These are phyloP conservation scores for Leccinum truebloodii DNA, from an alignment of 768 basidiomycete species.

Conservation along the genomic window DNA sequence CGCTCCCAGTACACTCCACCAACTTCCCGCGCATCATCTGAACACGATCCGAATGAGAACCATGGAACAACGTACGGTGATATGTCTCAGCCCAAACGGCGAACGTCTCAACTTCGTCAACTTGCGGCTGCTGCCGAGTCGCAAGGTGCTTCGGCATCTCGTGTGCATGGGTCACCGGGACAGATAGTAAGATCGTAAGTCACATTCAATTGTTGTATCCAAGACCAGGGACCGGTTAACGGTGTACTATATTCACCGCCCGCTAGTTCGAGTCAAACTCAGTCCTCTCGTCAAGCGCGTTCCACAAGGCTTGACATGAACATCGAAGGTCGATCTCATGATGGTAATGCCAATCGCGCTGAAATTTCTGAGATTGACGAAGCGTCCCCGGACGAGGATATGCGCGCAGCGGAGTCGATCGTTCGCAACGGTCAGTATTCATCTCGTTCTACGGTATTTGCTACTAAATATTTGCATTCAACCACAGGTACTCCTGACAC, in stretches of 20 bases:
- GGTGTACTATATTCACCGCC: neutral
- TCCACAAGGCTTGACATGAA: neutral
- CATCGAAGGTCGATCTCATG: neutral
- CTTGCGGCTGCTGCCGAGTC: neutral
- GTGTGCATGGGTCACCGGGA: neutral
- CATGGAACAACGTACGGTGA: neutral
- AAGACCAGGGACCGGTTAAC: neutral
- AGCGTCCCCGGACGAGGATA: neutral
- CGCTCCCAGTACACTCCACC: neutral
- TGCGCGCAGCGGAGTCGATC: neutral
- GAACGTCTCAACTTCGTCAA: neutral
- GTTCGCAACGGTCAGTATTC: neutral
- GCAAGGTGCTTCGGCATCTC: neutral
- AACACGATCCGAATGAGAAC: neutral
- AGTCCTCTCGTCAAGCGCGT: too few species aligned
- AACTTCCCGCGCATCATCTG: neutral
- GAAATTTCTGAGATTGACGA: neutral
- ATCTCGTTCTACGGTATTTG: too few species aligned
- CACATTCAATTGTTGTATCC: neutral
- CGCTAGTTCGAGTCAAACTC: neutral
- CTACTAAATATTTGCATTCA: neutral
- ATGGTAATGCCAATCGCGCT: neutral
- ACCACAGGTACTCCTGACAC: neutral
- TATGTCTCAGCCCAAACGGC: neutral
- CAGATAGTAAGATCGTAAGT: neutral